Evolutionary conservation across 2,329 filamentous ascomycete genomes (phyloP).

Genomic region (Diplocarpon mali): DNA sequence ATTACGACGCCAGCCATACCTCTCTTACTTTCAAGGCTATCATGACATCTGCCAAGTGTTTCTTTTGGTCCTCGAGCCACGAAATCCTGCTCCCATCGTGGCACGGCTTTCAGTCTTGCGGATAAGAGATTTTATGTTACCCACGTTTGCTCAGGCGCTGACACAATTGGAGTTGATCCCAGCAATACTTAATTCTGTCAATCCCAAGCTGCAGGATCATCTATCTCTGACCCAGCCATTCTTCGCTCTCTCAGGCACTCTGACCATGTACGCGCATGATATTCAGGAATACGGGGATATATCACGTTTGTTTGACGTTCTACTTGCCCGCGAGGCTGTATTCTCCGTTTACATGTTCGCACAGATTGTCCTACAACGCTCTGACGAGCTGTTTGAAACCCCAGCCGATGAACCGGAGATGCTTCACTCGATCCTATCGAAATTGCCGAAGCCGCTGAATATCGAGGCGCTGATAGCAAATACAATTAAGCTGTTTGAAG

Average conservation of each 20-base stretch:
- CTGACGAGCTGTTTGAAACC: slow-evolving; percentile 77
- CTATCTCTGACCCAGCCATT: slow-evolving; percentile 73
- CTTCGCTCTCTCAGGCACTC: slow-evolving; percentile 83
- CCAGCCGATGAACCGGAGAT: slow-evolving; percentile 78
- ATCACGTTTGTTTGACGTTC: slow-evolving; percentile 80
- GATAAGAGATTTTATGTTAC: slow-evolving; percentile 97
- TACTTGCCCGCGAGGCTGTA: slow-evolving; percentile 77
- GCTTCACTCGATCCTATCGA: slow-evolving; percentile 78
- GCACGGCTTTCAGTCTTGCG: slow-evolving; percentile 78
- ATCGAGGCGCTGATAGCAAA: slow-evolving; percentile 64
- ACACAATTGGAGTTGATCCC: slow-evolving; percentile 82
- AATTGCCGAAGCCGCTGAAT: slow-evolving; percentile 70
- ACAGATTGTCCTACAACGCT: slow-evolving; percentile 70
- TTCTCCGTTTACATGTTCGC: slow-evolving; percentile 89
- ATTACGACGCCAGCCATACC: slow-evolving; percentile 67
- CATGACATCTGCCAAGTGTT: slow-evolving; percentile 98
- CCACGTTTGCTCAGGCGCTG: slow-evolving; percentile 68
- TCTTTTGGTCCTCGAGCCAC: slow-evolving; percentile 66
- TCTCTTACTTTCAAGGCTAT: slow-evolving; percentile 97
- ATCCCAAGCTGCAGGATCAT: slow-evolving; percentile 62
- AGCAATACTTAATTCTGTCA: slow-evolving; percentile 62
- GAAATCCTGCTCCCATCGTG: slow-evolving; percentile 50
- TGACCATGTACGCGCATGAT: slow-evolving; percentile 95
- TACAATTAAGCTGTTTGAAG: slow-evolving; percentile 51
- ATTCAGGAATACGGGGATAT: slow-evolving; percentile 85